These are phyloP conservation scores for Tuber umbilicatum DNA, from an alignment of 495 filamentous ascomycete species.

Conservation along the genomic window DNA sequence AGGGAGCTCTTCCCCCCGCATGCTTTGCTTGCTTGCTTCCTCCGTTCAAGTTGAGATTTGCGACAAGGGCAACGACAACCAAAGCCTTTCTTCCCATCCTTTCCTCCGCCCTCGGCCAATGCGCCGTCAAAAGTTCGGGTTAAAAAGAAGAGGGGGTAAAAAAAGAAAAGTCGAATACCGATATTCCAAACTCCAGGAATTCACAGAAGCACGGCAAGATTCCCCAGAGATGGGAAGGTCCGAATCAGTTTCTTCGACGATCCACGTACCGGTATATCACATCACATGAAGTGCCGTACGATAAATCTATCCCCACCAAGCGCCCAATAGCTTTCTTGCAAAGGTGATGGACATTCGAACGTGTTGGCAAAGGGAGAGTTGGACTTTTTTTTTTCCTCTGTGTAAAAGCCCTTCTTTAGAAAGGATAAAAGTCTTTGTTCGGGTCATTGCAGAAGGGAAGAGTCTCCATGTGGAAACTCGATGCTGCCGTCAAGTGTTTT, in stretches of 20 bases:
- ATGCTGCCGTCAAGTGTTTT: background rate
- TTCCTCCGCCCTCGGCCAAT: slow-evolving; percentile 9
- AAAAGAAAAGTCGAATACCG: slow-evolving; percentile 3
- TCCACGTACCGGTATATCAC: background rate
- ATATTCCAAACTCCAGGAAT: background rate
- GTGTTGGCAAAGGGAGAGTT: background rate
- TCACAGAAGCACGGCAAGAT: background rate
- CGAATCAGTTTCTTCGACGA: background rate
- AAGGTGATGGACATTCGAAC: background rate
- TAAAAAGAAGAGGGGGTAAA: background rate
- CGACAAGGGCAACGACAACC: background rate
- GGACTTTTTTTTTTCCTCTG: background rate
- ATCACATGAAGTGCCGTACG: background rate
- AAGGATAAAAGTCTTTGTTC: slow-evolving; percentile 7
- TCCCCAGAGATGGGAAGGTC: background rate
- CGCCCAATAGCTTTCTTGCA: background rate
- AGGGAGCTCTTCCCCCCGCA: background rate
- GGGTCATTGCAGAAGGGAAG: background rate
- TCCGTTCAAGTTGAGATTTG: background rate
- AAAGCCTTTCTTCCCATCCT: background rate
- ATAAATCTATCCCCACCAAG: background rate
- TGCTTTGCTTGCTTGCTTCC: background rate
- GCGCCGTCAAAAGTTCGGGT: slow-evolving; percentile 17
- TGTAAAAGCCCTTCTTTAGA: slow-evolving; percentile 6
- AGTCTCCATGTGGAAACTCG: slow-evolving; percentile 2